Evolutionary conservation across 2,329 filamentous ascomycete genomes (phyloP).

Genomic region (Elsinoe australis): DNA sequence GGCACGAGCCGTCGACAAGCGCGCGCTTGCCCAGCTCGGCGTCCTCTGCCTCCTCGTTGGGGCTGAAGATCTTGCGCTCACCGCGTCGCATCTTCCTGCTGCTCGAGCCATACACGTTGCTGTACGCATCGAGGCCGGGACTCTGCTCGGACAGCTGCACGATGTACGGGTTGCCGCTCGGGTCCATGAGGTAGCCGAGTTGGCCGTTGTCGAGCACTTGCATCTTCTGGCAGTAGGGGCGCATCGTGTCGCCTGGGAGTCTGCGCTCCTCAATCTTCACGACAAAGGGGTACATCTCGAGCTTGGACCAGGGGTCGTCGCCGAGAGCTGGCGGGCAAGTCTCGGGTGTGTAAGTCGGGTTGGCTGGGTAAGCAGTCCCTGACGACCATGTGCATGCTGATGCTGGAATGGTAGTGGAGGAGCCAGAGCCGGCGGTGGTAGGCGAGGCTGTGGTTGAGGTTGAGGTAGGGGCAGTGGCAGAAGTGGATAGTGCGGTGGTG

Average conservation of each 20-base stretch:
- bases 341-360: conserved; percentile 14
- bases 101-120: conserved; percentile 20
- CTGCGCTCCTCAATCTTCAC: conserved; percentile 62
- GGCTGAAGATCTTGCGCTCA: background rate
- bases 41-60: conserved; percentile 17
- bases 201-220: conserved; percentile 48
- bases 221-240: conserved; percentile 60
- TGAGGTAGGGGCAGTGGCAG: background rate
- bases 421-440: background rate
- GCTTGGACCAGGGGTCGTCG: conserved; percentile 22
- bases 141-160: conserved; percentile 37
- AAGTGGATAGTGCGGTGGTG: conserved; percentile 18
- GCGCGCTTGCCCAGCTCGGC: conserved; percentile 18
- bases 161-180: conserved; percentile 31
- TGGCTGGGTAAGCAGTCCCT: conserved; percentile 16
- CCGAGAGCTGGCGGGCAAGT: conserved; percentile 17
- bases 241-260: conserved; percentile 35
- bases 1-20: conserved; percentile 26
- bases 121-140: conserved; percentile 28
- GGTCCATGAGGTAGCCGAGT: conserved; percentile 32
- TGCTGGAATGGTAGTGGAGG: conserved; percentile 2
- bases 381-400: conserved; percentile 13
- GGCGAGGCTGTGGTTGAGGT: background rate
- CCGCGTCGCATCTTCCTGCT: conserved; percentile 15
- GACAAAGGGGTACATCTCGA: conserved; percentile 41